Percentiles rank a stretch among this genome's conserved stretches.
Conservation (phyloP, 345 rosid species). For the Hypericum perforatum region DNA sequence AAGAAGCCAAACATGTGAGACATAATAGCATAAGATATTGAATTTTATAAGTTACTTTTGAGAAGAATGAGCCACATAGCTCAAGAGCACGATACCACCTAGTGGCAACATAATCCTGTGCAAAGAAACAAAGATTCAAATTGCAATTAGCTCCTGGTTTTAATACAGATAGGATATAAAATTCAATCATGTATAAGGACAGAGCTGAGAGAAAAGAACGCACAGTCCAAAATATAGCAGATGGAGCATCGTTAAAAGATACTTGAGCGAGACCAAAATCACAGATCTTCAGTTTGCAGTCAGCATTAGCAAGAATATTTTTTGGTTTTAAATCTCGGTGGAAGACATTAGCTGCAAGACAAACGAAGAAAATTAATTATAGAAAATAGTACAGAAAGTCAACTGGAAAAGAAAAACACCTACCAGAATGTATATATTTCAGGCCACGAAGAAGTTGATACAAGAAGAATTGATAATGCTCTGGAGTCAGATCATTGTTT, state of each 20-base stretch:
- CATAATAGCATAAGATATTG: no score
- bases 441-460: not conserved
- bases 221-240: constrained; percentile 2
- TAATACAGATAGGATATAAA: not conserved
- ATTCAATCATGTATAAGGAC: not conserved
- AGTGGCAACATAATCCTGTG: constrained; percentile 6
- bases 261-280: constrained; percentile 3
- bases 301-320: constrained; percentile 3
- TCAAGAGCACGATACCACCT: constrained; percentile 4
- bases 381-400: not conserved
- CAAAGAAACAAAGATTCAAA: not conserved
- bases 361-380: not conserved
- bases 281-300: constrained; percentile 3
- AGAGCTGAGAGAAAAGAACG: not conserved
- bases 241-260: not conserved
- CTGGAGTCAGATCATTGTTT: constrained; percentile 4
- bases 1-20: no score
- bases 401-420: not conserved
- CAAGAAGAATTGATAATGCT: constrained; percentile 4
- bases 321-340: constrained; percentile 4
- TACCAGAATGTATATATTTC: not conserved
- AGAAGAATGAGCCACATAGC: constrained; percentile 3
- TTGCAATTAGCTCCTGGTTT: not conserved
- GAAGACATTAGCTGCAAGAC: constrained; percentile 1
- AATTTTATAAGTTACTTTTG: not conserved